Percentiles rank a stretch among this genome's conserved stretches.
phyloP scores from a whole-genome alignment of 208 protist species.

The Trypanosoma melophagium region DNA sequence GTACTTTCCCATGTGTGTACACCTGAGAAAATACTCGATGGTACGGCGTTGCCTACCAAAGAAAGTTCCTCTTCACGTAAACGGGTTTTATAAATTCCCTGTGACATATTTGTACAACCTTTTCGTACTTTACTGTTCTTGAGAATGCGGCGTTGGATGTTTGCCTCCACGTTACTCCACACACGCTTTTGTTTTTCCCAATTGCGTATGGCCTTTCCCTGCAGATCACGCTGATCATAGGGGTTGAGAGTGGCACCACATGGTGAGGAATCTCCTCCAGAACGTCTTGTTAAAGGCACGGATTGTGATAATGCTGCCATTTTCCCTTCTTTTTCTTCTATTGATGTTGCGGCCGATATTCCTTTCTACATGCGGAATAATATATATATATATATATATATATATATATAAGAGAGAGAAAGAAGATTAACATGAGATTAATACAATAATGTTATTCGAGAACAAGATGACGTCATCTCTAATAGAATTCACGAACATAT shows the following conservation, averaged over 20 bases:
- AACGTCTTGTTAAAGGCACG: neutral
- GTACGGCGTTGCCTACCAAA: slow-evolving; percentile 44
- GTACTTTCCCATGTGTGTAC: slow-evolving; percentile 58
- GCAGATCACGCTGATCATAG: slow-evolving; percentile 56
- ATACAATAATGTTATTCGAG: neutral
- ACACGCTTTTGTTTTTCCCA: slow-evolving; percentile 69
- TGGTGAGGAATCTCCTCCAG: neutral
- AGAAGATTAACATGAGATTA: neutral
- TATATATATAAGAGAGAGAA: no score
- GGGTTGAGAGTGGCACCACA: neutral
- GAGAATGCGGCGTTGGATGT: slow-evolving; percentile 23
- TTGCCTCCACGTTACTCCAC: slow-evolving; percentile 47
- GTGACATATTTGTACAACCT: slow-evolving; percentile 40
- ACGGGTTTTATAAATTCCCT: slow-evolving; percentile 37
- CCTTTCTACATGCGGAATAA: no score
- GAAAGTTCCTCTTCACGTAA: slow-evolving; percentile 52
- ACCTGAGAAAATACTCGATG: slow-evolving; percentile 28
- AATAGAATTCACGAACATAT: no score
- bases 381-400: no score
- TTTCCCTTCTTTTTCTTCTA: neutral
- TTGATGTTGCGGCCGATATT: no score
- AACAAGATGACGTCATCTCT: neutral
- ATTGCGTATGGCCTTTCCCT: slow-evolving; percentile 57
- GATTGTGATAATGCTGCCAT: neutral
- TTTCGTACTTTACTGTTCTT: neutral